Conservation (phyloP, 2,329 filamentous ascomycete species). For the Microsporum audouinii region DNA sequence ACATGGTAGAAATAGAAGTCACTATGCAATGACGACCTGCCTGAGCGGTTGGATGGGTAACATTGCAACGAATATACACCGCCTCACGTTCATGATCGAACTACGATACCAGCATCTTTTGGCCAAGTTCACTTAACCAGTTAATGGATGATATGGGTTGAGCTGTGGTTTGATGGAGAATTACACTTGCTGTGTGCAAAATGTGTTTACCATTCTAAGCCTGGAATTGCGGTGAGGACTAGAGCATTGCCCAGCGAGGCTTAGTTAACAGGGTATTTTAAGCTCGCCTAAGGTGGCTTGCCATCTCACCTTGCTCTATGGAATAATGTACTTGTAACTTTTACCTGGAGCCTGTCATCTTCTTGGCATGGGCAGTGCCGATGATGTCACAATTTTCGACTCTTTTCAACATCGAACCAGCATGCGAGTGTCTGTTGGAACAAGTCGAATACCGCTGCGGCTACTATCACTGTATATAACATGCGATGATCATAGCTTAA, state of each 20-base stretch:
- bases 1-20: slow-evolving; percentile 37
- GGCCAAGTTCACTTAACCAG: not conserved
- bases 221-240: not conserved
- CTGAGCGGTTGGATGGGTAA: not conserved
- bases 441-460: not conserved
- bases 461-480: not conserved
- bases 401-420: not conserved
- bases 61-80: not conserved
- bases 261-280: not conserved
- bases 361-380: not conserved
- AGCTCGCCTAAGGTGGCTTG: not conserved
- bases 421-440: not conserved
- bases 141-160: not conserved
- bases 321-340: not conserved
- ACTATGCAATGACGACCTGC: slow-evolving; percentile 27
- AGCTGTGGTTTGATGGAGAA: not conserved
- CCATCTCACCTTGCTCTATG: not conserved
- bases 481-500: not conserved
- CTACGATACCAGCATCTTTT: not conserved
- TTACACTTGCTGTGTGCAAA: not conserved
- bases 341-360: not conserved
- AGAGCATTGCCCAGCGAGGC: not conserved
- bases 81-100: not conserved
- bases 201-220: not conserved
- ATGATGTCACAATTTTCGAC: not conserved